These are phyloP conservation scores for Haplographium delicatum DNA, from an alignment of 495 filamentous ascomycete species.

Conservation along the genomic window DNA sequence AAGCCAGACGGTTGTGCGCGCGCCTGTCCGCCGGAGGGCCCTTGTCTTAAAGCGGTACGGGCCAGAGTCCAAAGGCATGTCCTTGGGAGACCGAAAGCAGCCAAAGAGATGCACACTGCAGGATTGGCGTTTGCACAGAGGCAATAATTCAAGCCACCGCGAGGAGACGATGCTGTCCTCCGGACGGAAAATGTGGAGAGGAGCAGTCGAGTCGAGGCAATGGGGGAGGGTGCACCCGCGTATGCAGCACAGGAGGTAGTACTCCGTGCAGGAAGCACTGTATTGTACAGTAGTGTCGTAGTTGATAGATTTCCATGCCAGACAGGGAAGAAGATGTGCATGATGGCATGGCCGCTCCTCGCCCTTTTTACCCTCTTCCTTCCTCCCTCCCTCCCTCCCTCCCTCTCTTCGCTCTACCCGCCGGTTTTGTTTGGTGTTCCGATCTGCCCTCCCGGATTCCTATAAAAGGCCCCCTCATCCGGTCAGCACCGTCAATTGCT, in stretches of 20 bases:
- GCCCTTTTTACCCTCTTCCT: not conserved
- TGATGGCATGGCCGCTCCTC: not conserved
- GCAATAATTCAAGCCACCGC: not conserved
- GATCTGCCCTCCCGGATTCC: no score
- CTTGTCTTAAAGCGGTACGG: slow-evolving; percentile 1
- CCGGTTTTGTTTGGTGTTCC: no score
- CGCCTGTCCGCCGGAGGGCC: not conserved
- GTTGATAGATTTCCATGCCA: slow-evolving; percentile 5
- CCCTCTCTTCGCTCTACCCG: not conserved
- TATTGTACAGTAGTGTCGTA: not conserved
- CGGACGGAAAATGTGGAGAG: no score
- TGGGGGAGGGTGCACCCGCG: not conserved
- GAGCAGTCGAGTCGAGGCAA: no score
- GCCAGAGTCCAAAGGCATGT: slow-evolving; percentile 5
- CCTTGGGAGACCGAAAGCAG: not conserved
- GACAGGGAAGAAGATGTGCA: slow-evolving; percentile 9
- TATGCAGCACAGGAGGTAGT: no score
- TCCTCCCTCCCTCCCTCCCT: not conserved
- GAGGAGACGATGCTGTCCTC: slow-evolving; percentile 1
- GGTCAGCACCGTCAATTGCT: no score
- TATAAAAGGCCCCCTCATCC: no score
- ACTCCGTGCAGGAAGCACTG: not conserved
- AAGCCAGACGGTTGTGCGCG: not conserved
- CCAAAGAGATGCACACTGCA: not conserved
- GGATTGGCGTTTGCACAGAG: not conserved